These are phyloP conservation scores for Xylariaceae sp. DNA, from an alignment of 2,329 filamentous ascomycete genomes.

Conservation along the genomic window DNA sequence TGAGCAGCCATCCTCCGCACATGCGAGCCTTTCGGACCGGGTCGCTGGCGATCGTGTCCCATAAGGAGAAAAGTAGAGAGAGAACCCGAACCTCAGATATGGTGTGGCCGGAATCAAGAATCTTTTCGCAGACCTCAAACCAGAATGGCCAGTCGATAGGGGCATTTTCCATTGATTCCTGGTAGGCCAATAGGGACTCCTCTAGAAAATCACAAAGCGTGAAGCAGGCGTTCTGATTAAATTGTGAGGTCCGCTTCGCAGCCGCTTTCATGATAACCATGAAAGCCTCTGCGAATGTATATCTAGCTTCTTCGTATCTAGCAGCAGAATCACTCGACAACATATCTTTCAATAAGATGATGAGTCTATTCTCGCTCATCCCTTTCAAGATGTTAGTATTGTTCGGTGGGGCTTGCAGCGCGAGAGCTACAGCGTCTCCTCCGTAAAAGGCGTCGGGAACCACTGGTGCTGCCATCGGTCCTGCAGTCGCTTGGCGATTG, in stretches of 20 bases:
- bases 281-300: conserved; percentile 76
- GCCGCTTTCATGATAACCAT: conserved; percentile 70
- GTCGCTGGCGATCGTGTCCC: conserved; percentile 68
- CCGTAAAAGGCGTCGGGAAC: conserved; percentile 46
- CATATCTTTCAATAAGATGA: conserved; percentile 79
- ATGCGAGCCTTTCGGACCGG: conserved; percentile 65
- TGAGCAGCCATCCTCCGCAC: conserved; percentile 73
- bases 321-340: conserved; percentile 50
- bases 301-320: conserved; percentile 45
- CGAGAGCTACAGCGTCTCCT: conserved; percentile 64
- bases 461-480: conserved; percentile 43
- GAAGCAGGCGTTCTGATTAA: conserved; percentile 80
- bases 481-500: conserved; percentile 64
- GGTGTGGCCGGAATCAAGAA: conserved; percentile 80
- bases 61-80: conserved; percentile 76
- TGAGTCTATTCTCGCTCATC: conserved; percentile 85
- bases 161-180: conserved; percentile 45
- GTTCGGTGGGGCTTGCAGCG: conserved; percentile 60
- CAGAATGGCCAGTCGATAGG: conserved; percentile 77
- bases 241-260: conserved; percentile 73
- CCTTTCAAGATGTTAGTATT: conserved; percentile 65
- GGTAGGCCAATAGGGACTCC: conserved; percentile 67
- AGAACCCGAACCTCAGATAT: conserved; percentile 86
- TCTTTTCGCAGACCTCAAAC: conserved; percentile 74
- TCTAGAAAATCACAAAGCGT: conserved; percentile 90